Evolutionary conservation across 1,284 basidiomycete genomes (phyloP).

Genomic region (Fomitopsis pinicola): DNA sequence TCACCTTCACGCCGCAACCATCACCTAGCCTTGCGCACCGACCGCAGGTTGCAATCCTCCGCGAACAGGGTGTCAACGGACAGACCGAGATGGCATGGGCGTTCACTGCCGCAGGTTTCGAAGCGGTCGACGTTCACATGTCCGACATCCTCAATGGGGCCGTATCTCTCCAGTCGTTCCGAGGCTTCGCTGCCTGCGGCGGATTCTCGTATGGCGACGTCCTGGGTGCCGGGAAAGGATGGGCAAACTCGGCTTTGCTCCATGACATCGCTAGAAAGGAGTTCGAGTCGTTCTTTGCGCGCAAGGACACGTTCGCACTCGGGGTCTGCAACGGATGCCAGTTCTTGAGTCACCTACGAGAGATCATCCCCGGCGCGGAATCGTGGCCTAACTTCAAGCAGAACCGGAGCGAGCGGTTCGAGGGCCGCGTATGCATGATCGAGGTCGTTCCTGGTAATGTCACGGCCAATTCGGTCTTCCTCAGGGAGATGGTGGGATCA

Average conservation of each 20-base stretch:
- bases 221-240: slow-evolving; percentile 95
- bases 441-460: slow-evolving; percentile 61
- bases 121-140: slow-evolving; percentile 97
- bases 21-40: slow-evolving; percentile 39
- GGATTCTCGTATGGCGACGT: slow-evolving; percentile 99
- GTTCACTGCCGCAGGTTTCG: slow-evolving; percentile 91
- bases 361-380: slow-evolving; percentile 84
- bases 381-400: slow-evolving; percentile 91
- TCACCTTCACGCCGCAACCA: slow-evolving; percentile 58
- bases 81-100: slow-evolving; percentile 99
- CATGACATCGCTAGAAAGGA: slow-evolving; percentile 71
- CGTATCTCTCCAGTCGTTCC: slow-evolving; percentile 66
- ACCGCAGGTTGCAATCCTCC: slow-evolving; percentile 91
- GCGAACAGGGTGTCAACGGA: slow-evolving; percentile 98
- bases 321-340: slow-evolving; percentile 99
- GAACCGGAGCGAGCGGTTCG: slow-evolving; percentile 89
- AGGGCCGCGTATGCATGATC: slow-evolving; percentile 82
- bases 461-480: slow-evolving; percentile 73
- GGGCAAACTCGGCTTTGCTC: slow-evolving; percentile 92
- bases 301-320: slow-evolving; percentile 82
- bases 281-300: slow-evolving; percentile 80
- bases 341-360: slow-evolving; percentile 85
- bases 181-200: slow-evolving; percentile 92
- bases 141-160: slow-evolving; percentile 85
- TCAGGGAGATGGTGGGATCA: slow-evolving; percentile 85